phyloP scores from a whole-genome alignment of 768 basidiomycete species.

The Leccinellum rugosiceps region DNA sequence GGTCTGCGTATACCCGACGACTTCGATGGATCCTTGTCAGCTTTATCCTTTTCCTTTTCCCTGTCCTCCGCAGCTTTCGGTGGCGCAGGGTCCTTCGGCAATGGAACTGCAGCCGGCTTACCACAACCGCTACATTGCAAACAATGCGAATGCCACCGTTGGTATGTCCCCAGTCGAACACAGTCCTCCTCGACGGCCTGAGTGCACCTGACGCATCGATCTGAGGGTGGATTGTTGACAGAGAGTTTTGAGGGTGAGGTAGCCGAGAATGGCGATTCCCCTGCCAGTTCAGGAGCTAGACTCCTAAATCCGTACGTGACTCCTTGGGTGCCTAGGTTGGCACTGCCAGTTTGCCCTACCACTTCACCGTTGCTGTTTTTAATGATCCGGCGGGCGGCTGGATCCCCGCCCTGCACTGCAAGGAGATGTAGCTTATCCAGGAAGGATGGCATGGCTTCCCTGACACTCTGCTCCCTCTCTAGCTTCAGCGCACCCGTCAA shows the following conservation, averaged over 20 bases:
- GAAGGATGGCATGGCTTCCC: constrained; percentile 84
- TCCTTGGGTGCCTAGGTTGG: constrained; percentile 76
- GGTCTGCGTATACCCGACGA: constrained; percentile 64
- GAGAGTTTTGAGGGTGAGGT: constrained; percentile 45
- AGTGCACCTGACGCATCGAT: constrained; percentile 86
- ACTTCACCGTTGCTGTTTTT: constrained; percentile 72
- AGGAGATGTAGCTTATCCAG: constrained; percentile 91
- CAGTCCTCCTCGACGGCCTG: constrained; percentile 97
- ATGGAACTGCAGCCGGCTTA: constrained; percentile 63
- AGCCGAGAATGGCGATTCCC: constrained; percentile 72
- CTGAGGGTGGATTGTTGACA: constrained; percentile 74
- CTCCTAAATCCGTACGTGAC: constrained; percentile 93
- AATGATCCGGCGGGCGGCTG: constrained; percentile 70
- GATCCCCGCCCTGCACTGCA: constrained; percentile 81
- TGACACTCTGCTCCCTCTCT: constrained; percentile 83
- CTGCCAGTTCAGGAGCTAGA: constrained; percentile 86
- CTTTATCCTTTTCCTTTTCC: constrained; percentile 40
- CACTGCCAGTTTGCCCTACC: constrained; percentile 34
- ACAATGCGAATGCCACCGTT: constrained; percentile 95
- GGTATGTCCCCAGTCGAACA: constrained; percentile 90
- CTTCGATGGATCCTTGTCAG: constrained; percentile 50
- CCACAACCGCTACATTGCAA: constrained; percentile 83
- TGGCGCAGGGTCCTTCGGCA: constrained; percentile 52
- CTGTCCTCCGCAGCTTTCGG: constrained; percentile 51
- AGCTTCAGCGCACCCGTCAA: constrained; percentile 94